Evolutionary conservation across 2,329 filamentous ascomycete genomes (phyloP).

Genomic region (Hymenoscyphus occultus): DNA sequence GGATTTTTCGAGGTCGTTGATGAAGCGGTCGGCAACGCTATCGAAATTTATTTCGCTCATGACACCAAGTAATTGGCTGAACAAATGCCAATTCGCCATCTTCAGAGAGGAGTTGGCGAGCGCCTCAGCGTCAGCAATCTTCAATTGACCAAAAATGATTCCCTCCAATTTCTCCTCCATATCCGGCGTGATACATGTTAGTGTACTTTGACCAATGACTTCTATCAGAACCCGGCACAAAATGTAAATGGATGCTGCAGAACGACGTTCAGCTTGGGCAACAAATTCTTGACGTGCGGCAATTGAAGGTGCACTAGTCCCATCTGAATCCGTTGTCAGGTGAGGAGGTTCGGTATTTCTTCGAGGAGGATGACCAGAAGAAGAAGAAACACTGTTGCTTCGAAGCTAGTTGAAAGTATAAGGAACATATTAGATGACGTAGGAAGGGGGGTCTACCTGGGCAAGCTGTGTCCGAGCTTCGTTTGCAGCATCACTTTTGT

Average conservation of each 20-base stretch:
- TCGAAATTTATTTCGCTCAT: conserved; percentile 93
- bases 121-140: conserved; percentile 80
- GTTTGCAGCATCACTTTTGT: conserved; percentile 84
- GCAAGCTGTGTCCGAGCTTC: conserved; percentile 60
- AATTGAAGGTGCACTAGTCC: conserved; percentile 33
- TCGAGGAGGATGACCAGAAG: conserved; percentile 48
- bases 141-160: conserved; percentile 95
- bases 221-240: conserved; percentile 91
- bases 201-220: conserved; percentile 84
- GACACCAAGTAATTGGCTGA: conserved; percentile 86
- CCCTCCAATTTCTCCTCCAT: conserved; percentile 93
- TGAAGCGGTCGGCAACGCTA: conserved; percentile 77
- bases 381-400: conserved; percentile 20
- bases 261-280: conserved; percentile 79
- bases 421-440: conserved; percentile 2
- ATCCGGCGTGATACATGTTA: conserved; percentile 78
- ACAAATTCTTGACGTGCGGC: conserved; percentile 64
- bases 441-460: conserved; percentile 38
- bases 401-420: conserved; percentile 23
- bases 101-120: conserved; percentile 75
- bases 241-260: conserved; percentile 93
- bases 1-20: conserved; percentile 73
- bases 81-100: conserved; percentile 93
- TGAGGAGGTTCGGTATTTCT: conserved; percentile 69
- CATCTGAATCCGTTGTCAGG: conserved; percentile 24